Base-by-base conservation (phyloP, 2,329 filamentous ascomycete genomes). In the Dothistroma septosporum region DNA sequence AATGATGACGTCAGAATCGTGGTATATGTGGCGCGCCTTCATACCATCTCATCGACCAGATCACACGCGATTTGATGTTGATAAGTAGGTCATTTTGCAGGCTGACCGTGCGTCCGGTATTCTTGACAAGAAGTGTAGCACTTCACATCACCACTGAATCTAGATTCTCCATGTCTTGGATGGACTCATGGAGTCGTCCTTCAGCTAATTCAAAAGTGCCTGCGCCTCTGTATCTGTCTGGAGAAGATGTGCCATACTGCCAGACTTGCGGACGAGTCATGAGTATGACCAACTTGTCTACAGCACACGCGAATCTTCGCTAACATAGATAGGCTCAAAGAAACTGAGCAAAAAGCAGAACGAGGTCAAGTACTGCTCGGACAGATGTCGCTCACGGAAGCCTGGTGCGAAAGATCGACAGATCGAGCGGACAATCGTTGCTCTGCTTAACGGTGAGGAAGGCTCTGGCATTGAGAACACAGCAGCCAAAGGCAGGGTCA, bases 251-350 rank as follows among this genome's bases (percentile, higher is more conserved):
- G 0, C 79, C 80, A 0, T 86, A 86, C 69, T 85, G 83, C 65
- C 79, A 80, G 62, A 79, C 80, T 12, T 87, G 83, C 64, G 83
- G 85, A 0, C 76, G 83, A 46, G 77, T 83, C 2, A 84, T 85
- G 44, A 78, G 80, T 64, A 70, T 72, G 69, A 50, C 66, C 6
- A 22, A 8, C 14, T 32, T 14, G 10, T 28, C 14, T 14, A 24
- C 10, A 19, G 4, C 2, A 19, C 16, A 11, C 33, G 10, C 24
- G 37, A 16, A 32, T 2, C 31, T n/a, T 19, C 6, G 16, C 49
- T 53, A 37, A 58, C 9, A 12, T 14, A 10, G 6, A 16, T 53
- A 57, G 58, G 61, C 53, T 65, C 65, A 31, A 67, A 68, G 57
- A 65, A 65, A 33, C 33, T 62, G 22, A 60, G 32, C 41, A 66